Percentiles rank a stretch among this genome's conserved stretches.
Conservation (phyloP, 1,139 yeast species). For the Suhomyces ambrosiae region DNA sequence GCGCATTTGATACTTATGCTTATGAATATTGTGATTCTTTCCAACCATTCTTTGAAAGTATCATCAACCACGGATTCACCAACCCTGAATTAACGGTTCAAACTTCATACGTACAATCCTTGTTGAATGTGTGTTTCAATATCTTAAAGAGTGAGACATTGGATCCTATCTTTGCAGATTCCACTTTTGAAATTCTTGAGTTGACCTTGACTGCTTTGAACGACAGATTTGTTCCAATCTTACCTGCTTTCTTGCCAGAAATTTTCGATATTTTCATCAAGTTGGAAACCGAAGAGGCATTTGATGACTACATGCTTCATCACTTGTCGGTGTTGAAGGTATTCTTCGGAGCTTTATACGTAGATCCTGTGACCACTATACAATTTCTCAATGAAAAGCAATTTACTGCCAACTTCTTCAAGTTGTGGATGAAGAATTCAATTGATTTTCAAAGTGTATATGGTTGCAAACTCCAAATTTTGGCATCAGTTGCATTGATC, state of each 20-base stretch:
- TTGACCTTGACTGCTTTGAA: conserved; percentile 43
- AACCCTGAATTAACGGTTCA: conserved; percentile 36
- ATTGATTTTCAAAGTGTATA: conserved; percentile 55
- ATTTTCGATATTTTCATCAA: conserved; percentile 37
- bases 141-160: conserved; percentile 37
- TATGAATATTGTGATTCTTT: conserved; percentile 53
- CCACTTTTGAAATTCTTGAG: conserved; percentile 46
- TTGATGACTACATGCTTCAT: conserved; percentile 52
- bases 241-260: conserved; percentile 41
- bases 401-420: conserved; percentile 41
- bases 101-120: conserved; percentile 41
- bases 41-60: conserved; percentile 51
- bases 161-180: conserved; percentile 47
- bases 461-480: conserved; percentile 56
- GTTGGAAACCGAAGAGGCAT: conserved; percentile 43
- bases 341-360: conserved; percentile 42
- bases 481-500: conserved; percentile 41
- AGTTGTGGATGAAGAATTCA: conserved; percentile 52
- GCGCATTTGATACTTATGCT: conserved; percentile 56
- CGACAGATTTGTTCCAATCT: conserved; percentile 32
- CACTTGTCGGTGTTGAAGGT: conserved; percentile 48
- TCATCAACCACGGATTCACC: conserved; percentile 51
- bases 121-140: conserved; percentile 41
- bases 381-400: conserved; percentile 41
- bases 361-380: conserved; percentile 43